phyloP scores from a whole-genome alignment of 352 stramenopile species.

The Phytophthora rubi region DNA sequence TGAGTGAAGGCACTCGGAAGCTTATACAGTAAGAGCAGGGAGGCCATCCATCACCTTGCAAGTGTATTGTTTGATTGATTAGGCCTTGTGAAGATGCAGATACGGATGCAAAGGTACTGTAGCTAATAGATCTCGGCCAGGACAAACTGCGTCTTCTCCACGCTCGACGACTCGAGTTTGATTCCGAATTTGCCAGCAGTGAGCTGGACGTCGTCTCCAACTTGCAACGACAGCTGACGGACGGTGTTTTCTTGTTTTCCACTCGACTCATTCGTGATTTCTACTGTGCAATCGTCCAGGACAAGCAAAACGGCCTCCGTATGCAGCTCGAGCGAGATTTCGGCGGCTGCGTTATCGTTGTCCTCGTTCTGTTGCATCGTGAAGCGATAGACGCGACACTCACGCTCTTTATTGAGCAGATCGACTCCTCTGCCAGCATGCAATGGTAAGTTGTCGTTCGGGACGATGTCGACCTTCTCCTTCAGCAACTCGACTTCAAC shows the following conservation, averaged over 20 bases:
- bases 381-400: slow-evolving; percentile 59
- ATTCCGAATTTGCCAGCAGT: slow-evolving; percentile 13
- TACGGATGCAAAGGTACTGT: background rate
- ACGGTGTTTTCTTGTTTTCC: slow-evolving; percentile 1
- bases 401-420: slow-evolving; percentile 41
- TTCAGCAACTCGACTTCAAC: slow-evolving; percentile 62
- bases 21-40: background rate
- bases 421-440: slow-evolving; percentile 32
- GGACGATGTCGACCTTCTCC: slow-evolving; percentile 36
- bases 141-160: slow-evolving; percentile 30
- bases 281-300: slow-evolving; percentile 34
- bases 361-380: slow-evolving; percentile 25
- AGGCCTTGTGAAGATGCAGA: background rate
- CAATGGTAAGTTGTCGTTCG: slow-evolving; percentile 32
- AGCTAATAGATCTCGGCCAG: slow-evolving; percentile 37
- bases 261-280: slow-evolving; percentile 20
- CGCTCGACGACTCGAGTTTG: slow-evolving; percentile 19
- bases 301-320: slow-evolving; percentile 48
- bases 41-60: background rate
- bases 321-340: slow-evolving; percentile 38
- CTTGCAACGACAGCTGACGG: slow-evolving; percentile 19
- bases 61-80: background rate
- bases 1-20: background rate
- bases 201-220: slow-evolving; percentile 38
- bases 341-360: slow-evolving; percentile 5